Evolutionary conservation across 1,139 yeast genomes (phyloP).

Genomic region (Candida sp.): DNA sequence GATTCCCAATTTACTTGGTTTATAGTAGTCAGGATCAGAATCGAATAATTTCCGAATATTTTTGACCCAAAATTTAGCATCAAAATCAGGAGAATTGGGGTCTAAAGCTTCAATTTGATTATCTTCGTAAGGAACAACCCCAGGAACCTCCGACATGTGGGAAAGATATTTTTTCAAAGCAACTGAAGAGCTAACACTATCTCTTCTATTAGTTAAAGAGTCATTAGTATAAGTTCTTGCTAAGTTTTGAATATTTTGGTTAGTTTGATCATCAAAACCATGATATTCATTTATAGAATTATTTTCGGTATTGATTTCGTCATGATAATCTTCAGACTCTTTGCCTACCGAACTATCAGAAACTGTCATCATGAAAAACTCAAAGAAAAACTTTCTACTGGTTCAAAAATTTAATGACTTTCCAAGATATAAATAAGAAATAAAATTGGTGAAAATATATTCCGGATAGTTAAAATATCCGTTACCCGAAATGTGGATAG

Average conservation of each 20-base stretch:
- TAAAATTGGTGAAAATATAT: neutral
- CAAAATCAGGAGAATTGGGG: slow-evolving; percentile 11
- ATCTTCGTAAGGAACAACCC: slow-evolving; percentile 32
- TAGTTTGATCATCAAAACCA: slow-evolving; percentile 26
- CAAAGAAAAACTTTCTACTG: no score
- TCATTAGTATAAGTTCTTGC: slow-evolving; percentile 30
- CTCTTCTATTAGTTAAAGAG: slow-evolving; percentile 33
- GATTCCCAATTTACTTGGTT: slow-evolving; percentile 63
- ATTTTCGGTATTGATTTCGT: slow-evolving; percentile 10
- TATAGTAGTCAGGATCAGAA: slow-evolving; percentile 62
- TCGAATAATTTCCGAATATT: slow-evolving; percentile 56
- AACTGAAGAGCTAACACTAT: slow-evolving; percentile 37
- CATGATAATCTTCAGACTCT: slow-evolving; percentile 5
- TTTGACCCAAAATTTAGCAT: slow-evolving; percentile 62
- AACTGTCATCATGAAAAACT: neutral
- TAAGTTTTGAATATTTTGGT: slow-evolving; percentile 23
- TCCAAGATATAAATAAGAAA: neutral
- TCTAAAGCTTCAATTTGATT: slow-evolving; percentile 10
- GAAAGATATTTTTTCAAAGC: slow-evolving; percentile 28
- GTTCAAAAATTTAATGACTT: no score
- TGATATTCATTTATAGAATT: slow-evolving; percentile 24
- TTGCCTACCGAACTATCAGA: slow-evolving; percentile 5
- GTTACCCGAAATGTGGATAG: no score
- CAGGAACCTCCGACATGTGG: slow-evolving; percentile 54
- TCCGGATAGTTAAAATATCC: neutral